These are phyloP conservation scores for Bimuria novae-zelandiae DNA, from an alignment of 2,329 filamentous ascomycete genomes.

Conservation along the genomic window DNA sequence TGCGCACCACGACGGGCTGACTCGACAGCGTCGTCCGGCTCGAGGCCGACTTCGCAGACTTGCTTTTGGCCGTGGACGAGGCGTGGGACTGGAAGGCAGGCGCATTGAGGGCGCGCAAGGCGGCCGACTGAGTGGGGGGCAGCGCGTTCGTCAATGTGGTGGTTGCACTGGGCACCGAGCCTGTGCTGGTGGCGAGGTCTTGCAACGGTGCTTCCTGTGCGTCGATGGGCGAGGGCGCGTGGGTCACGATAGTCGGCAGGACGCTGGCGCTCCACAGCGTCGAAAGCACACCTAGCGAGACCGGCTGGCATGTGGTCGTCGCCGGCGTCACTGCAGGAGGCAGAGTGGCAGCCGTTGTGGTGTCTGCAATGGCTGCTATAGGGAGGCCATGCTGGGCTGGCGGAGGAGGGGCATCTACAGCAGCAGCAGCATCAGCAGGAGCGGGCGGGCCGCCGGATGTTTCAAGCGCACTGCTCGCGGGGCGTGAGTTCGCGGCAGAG, in stretches of 20 bases:
- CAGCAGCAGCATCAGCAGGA: neutral
- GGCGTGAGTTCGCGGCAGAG: conserved; percentile 29
- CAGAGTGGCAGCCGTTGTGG: conserved; percentile 21
- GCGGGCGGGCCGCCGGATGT: conserved; percentile 18
- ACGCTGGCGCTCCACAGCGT: conserved; percentile 35
- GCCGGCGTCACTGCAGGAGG: conserved; percentile 42
- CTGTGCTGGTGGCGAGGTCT: conserved; percentile 39
- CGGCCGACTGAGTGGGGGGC: conserved; percentile 43
- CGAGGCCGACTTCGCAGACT: conserved; percentile 44
- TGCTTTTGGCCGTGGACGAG: conserved; percentile 35
- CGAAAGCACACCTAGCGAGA: conserved; percentile 38
- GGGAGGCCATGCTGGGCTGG: conserved; percentile 17
- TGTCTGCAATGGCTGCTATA: conserved; percentile 16
- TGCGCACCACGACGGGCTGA: conserved; percentile 51
- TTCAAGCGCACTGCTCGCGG: conserved; percentile 30
- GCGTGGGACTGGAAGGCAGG: conserved; percentile 39
- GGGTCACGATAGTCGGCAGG: conserved; percentile 31
- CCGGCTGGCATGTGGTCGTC: conserved; percentile 42
- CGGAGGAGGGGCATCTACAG: conserved; percentile 12
- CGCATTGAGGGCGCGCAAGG: conserved; percentile 45
- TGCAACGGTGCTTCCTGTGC: conserved; percentile 30
- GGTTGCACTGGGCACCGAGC: conserved; percentile 42
- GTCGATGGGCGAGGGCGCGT: conserved; percentile 32
- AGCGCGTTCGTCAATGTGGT: conserved; percentile 44
- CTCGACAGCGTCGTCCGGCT: conserved; percentile 47